Conservation (phyloP, 1,139 yeast genomes). For the Yamadazyma dushanensis region DNA sequence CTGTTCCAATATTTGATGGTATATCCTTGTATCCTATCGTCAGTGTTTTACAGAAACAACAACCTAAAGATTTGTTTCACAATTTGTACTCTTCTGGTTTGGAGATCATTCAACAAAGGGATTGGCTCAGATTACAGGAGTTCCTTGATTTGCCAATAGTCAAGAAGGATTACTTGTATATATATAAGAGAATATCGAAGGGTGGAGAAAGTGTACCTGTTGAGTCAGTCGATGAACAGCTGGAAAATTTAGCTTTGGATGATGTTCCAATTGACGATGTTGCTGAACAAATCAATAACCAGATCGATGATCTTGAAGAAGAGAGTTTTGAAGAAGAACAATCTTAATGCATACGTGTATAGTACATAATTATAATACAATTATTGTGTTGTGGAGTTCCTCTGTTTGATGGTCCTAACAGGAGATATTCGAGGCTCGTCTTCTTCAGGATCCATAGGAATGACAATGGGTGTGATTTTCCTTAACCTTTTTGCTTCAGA, state of each 20-base stretch:
- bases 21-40: constrained; percentile 22
- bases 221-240: constrained; percentile 3
- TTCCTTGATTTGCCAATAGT: constrained; percentile 25
- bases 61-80: constrained; percentile 1
- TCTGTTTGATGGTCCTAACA: constrained; percentile 26
- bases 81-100: background rate
- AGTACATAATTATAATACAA: constrained; percentile 8
- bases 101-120: background rate
- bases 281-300: constrained; percentile 17
- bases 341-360: constrained; percentile 2
- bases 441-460: constrained; percentile 36
- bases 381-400: constrained; percentile 11
- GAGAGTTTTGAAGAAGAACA: background rate
- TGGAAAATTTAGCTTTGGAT: constrained; percentile 9
- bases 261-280: constrained; percentile 16
- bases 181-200: constrained; percentile 27
- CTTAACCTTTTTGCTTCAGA: constrained; percentile 41
- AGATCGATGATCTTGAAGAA: constrained; percentile 18
- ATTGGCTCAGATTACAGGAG: constrained; percentile 14
- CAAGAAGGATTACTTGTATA: constrained; percentile 26
- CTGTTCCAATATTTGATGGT: constrained; percentile 23
- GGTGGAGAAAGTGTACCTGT: constrained; percentile 1
- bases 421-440: constrained; percentile 37
- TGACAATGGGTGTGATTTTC: constrained; percentile 39
- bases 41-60: constrained; percentile 11